A percentile compares a stretch with the other conserved stretches of the same genome.
These are phyloP conservation scores for Silene coronaria DNA, from an alignment of 179 eudicot species.

Conservation along the genomic window DNA sequence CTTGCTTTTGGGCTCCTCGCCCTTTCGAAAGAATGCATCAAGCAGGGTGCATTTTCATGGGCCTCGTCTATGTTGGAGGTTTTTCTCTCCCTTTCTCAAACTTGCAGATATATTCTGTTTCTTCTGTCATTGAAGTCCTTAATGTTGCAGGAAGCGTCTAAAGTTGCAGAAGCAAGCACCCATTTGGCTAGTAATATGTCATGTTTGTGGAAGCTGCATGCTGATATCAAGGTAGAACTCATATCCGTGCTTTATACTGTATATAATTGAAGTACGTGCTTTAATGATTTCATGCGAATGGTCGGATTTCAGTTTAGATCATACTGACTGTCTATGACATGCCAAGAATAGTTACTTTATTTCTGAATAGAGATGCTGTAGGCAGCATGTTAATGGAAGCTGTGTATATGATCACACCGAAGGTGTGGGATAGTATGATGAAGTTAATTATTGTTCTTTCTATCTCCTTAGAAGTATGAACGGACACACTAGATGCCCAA, in stretches of 20 bases:
- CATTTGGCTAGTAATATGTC: conserved; percentile 63
- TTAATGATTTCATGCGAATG: neutral
- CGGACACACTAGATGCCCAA: neutral
- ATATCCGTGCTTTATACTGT: neutral
- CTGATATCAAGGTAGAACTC: conserved; percentile 76
- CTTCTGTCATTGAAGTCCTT: conserved; percentile 8
- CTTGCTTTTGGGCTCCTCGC: conserved; percentile 87
- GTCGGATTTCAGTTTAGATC: conserved; percentile 4
- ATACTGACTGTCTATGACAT: neutral
- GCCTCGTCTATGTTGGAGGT: conserved; percentile 95
- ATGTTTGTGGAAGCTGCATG: conserved; percentile 85
- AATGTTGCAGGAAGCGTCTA: conserved; percentile 70
- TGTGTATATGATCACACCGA: neutral
- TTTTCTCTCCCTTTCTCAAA: conserved; percentile 17
- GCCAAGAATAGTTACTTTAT: neutral
- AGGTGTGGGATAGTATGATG: neutral
- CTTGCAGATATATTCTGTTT: neutral
- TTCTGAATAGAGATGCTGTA: neutral
- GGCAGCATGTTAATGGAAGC: neutral
- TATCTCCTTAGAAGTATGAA: neutral
- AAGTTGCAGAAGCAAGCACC: conserved; percentile 43
- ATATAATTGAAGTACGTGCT: neutral
- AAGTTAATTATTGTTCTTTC: neutral
- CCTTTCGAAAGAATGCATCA: conserved; percentile 68
- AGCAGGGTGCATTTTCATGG: conserved; percentile 85